Percentiles rank a stretch among this genome's conserved stretches.
Evolutionary conservation across 805 yeast genomes (phyloP).

Genomic region (Yarrowia yakushimensis): DNA sequence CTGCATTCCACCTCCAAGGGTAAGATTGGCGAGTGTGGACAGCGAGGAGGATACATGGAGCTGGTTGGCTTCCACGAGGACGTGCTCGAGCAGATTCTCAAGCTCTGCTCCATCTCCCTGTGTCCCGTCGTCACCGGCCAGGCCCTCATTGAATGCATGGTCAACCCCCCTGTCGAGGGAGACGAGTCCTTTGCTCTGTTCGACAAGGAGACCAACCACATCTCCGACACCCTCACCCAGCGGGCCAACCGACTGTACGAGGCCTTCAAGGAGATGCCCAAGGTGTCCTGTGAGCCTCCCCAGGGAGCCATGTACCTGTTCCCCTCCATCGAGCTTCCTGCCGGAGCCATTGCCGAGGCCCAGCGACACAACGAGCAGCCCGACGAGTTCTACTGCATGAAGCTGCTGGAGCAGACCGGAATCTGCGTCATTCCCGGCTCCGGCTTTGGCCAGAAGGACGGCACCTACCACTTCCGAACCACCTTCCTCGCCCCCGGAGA

Average conservation of each 20-base stretch:
- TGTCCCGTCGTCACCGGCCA: slow-evolving; percentile 97
- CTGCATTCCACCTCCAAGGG: slow-evolving; percentile 98
- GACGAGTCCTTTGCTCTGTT: slow-evolving; percentile 70
- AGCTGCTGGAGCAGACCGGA: slow-evolving; percentile 81
- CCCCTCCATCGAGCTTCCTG: slow-evolving; percentile 70
- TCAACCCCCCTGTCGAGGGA: slow-evolving; percentile 80
- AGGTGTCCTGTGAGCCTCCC: slow-evolving; percentile 82
- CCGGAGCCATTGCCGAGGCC: slow-evolving; percentile 62
- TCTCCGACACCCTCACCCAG: slow-evolving; percentile 57
- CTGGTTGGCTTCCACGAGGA: slow-evolving; percentile 72
- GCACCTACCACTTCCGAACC: slow-evolving; percentile 90
- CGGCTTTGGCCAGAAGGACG: slow-evolving; percentile 91
- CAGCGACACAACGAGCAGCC: slow-evolving; percentile 52
- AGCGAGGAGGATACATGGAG: slow-evolving; percentile 99
- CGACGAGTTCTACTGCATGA: slow-evolving; percentile 86
- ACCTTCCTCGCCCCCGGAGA: slow-evolving; percentile 95
- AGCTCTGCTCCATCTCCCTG: slow-evolving; percentile 83
- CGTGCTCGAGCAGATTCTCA: slow-evolving; percentile 66
- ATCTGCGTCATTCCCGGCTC: slow-evolving; percentile 97
- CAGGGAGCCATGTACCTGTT: slow-evolving; percentile 97
- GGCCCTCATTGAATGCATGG: slow-evolving; percentile 88
- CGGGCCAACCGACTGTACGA: slow-evolving; percentile 64
- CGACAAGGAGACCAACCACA: slow-evolving; percentile 55
- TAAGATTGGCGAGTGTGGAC: slow-evolving; percentile 98
- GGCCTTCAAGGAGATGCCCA: slow-evolving; percentile 75